Conservation (phyloP, 768 basidiomycete genomes). For the Trametopsis cervina region DNA sequence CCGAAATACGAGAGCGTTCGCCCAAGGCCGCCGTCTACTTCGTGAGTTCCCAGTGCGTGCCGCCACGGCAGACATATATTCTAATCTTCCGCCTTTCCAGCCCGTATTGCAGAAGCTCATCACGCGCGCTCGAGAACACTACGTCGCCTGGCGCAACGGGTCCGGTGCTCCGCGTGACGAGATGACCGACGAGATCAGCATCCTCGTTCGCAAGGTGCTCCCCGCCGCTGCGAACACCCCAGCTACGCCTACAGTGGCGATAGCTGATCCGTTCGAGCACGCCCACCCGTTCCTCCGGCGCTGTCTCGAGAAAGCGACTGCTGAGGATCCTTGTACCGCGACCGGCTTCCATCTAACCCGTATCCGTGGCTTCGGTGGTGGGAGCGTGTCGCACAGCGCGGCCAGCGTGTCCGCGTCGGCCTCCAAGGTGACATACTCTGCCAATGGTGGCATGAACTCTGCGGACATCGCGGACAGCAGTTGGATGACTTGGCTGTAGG, state of each 20-base stretch:
- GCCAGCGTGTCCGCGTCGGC: too few species aligned
- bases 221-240: conserved; percentile 2
- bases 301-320: conserved; percentile 16
- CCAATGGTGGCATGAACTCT: neutral
- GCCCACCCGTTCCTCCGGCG: conserved; percentile 19
- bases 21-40: conserved; percentile 55
- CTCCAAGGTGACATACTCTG: neutral
- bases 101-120: conserved; percentile 49
- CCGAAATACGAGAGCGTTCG: conserved; percentile 48
- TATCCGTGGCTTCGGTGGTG: conserved; percentile 10
- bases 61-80: conserved; percentile 3
- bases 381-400: conserved; percentile 8
- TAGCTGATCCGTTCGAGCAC: conserved; percentile 15
- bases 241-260: conserved; percentile 6
- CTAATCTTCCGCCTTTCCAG: too few species aligned
- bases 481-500: conserved; percentile 25
- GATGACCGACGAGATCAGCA: conserved; percentile 17
- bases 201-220: conserved; percentile 17
- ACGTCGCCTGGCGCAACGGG: conserved; percentile 33
- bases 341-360: conserved; percentile 12
- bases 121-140: conserved; percentile 42
- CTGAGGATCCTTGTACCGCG: conserved; percentile 13
- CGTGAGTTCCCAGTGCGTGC: conserved; percentile 38
- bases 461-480: conserved; percentile 21
- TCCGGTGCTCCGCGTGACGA: conserved; percentile 9